A percentile compares a stretch with the other conserved stretches of the same genome.
Conservation (phyloP, 1,284 basidiomycete species). For the Sporisorium graminicola region DNA sequence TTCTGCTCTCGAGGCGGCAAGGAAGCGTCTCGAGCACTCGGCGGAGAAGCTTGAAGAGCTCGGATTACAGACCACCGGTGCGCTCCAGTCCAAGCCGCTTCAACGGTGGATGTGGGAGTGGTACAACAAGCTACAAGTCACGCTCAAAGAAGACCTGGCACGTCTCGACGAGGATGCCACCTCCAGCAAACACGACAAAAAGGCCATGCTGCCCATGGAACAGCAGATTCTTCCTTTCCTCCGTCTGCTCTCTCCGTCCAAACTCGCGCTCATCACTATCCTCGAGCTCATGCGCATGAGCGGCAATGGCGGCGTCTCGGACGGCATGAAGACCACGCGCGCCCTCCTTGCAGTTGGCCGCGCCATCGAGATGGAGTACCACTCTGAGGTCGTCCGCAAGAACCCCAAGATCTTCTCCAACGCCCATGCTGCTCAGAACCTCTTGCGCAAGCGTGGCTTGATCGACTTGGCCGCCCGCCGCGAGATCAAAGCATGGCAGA, state of each 20-base stretch:
- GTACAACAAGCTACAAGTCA: constrained; percentile 60
- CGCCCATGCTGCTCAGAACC: constrained; percentile 50
- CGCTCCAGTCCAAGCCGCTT: constrained; percentile 57
- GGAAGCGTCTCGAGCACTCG: constrained; percentile 61
- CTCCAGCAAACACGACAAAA: constrained; percentile 8
- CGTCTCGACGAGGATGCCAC: constrained; percentile 27
- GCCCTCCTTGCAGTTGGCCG: constrained; percentile 85
- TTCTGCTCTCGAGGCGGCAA: constrained; percentile 64
- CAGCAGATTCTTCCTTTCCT: constrained; percentile 76
- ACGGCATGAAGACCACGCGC: constrained; percentile 91
- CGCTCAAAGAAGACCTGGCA: constrained; percentile 50
- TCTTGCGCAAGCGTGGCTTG: constrained; percentile 50
- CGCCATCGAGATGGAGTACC: constrained; percentile 82
- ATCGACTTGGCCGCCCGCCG: constrained; percentile 57
- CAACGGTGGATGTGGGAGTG: constrained; percentile 69
- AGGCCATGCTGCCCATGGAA: constrained; percentile 34
- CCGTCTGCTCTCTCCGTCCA: constrained; percentile 80
- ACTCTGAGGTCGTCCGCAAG: constrained; percentile 55
- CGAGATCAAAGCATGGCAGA: constrained; percentile 58
- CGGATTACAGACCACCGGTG: constrained; percentile 53
- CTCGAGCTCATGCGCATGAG: constrained; percentile 89
- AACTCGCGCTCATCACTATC: constrained; percentile 88
- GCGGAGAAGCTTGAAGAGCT: constrained; percentile 59
- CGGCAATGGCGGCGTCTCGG: constrained; percentile 80
- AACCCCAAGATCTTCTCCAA: constrained; percentile 58